phyloP scores from a whole-genome alignment of 352 stramenopile species.

The Phytophthora cactorum region DNA sequence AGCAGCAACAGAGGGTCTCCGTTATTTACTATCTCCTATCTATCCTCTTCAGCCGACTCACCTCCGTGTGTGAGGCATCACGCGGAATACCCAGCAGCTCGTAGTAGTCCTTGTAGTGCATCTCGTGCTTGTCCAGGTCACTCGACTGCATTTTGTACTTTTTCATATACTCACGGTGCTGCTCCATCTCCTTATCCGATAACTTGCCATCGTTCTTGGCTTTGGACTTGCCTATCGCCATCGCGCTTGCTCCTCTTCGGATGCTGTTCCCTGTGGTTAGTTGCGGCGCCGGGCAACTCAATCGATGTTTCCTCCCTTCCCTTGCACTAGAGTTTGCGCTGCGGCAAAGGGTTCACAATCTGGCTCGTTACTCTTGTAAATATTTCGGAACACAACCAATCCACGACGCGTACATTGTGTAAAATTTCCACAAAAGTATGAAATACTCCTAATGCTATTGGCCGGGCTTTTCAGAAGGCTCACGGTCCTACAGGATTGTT shows the following conservation, averaged over 20 bases:
- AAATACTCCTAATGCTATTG: no score
- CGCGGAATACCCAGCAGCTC: conserved; percentile 66
- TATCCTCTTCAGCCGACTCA: conserved; percentile 16
- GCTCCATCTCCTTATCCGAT: conserved; percentile 80
- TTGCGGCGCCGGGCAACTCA: not conserved
- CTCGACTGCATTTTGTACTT: conserved; percentile 87
- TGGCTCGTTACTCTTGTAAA: not conserved
- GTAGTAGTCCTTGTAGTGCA: conserved; percentile 87
- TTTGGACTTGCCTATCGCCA: conserved; percentile 24
- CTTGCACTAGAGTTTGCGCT: no score
- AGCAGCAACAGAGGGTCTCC: conserved; percentile 3
- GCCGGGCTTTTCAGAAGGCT: no score
- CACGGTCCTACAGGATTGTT: no score
- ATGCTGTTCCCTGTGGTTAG: not conserved
- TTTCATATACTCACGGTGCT: conserved; percentile 90
- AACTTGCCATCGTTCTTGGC: conserved; percentile 32
- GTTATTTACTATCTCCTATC: conserved; percentile 6
- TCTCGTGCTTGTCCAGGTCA: conserved; percentile 55
- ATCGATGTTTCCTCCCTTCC: no score
- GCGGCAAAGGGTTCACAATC: not conserved
- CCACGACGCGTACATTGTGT: no score
- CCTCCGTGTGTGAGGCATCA: conserved; percentile 71
- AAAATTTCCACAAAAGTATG: no score
- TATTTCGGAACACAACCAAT: not conserved
- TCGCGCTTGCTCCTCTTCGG: conserved; percentile 1